A percentile compares a stretch with the other conserved stretches of the same genome.
Evolutionary conservation across 495 filamentous ascomycete genomes (phyloP).

Genomic region (Aspergillus bridgeri): DNA sequence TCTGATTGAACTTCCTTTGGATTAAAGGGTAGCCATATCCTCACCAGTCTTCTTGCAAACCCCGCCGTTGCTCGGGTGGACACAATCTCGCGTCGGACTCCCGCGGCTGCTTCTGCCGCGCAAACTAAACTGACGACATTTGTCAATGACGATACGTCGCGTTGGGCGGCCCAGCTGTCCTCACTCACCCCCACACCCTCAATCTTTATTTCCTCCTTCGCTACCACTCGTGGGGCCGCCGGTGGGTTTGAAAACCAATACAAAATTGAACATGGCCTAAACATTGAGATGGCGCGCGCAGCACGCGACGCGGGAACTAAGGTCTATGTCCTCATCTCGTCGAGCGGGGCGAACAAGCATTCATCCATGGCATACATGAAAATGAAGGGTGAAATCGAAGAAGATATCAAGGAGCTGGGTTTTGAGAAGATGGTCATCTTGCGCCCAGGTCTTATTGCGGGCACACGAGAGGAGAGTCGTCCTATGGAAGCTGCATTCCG

Average conservation of each 20-base stretch:
- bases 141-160: slow-evolving; percentile 41
- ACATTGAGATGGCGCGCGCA: slow-evolving; percentile 63
- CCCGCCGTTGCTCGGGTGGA: slow-evolving; percentile 39
- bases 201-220: slow-evolving; percentile 63
- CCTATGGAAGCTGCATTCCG: slow-evolving; percentile 44
- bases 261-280: slow-evolving; percentile 73
- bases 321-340: slow-evolving; percentile 67
- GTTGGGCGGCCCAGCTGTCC: slow-evolving; percentile 55
- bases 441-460: slow-evolving; percentile 72
- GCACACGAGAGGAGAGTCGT: slow-evolving; percentile 58
- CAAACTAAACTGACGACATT: slow-evolving; percentile 44
- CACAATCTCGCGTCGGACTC: slow-evolving; percentile 46
- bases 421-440: slow-evolving; percentile 75
- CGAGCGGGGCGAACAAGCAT: slow-evolving; percentile 44
- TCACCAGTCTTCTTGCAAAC: slow-evolving; percentile 42
- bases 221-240: slow-evolving; percentile 61
- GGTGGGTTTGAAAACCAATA: slow-evolving; percentile 70
- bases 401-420: slow-evolving; percentile 62
- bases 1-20: background rate
- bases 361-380: slow-evolving; percentile 54
- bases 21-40: slow-evolving; percentile 46
- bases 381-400: slow-evolving; percentile 83
- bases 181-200: slow-evolving; percentile 53
- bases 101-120: slow-evolving; percentile 25
- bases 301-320: slow-evolving; percentile 61